Base-by-base conservation (phyloP, 2,329 filamentous ascomycete species). In the Tolypocladium capitatum region DNA sequence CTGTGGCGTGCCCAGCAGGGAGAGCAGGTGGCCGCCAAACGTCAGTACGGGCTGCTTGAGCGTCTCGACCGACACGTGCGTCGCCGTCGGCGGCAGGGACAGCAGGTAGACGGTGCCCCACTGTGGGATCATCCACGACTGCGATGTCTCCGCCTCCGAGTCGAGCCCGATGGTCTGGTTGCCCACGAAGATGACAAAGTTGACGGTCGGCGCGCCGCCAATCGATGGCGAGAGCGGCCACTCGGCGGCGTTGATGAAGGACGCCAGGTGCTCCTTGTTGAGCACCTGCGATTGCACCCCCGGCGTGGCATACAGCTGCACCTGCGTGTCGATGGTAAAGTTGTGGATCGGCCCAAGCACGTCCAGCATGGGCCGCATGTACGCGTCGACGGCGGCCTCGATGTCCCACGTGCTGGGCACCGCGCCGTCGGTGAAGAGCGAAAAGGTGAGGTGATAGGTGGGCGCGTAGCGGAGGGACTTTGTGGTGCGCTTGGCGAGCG, bases 191-290 rank as follows among this genome's bases (percentile, higher is more conserved):
- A 97, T 75, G 48, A 97, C 82, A 62, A 98, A 97, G 66, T 98
- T 97, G 60, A 98, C 82, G 0, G 92, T 98, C 1, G 92, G 92
- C 0, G 91, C 91, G 18, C 80, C 81, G 38, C 90, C 92, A 55
- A 98, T 97, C 48, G 88, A 95, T 0, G 91, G 91, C 52, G 86
- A 94, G 3, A 98, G 68, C 0, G 92, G 92, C 92, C 92, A 98
- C 68, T 98, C 92, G 2, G 92, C 92, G 2, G 91, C 90, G 59
- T 98, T 98, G 65, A 98, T 89, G 60, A 98, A 98, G 1, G 86
- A 90, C 34, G 87, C 88, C 1, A 98, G 74, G 57, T 95, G 89
- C 56, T 94, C 85, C 61, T 88, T 90, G 57, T 78, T 81, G 33
- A 98, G 69, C 0, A 84, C 74, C 24, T 81, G 68, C 16, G 74